Evolutionary conservation across 78 protist genomes (phyloP), one percentile per base, ranked within the genome.

Genomic region (Monosiga brevicollis): DNA sequence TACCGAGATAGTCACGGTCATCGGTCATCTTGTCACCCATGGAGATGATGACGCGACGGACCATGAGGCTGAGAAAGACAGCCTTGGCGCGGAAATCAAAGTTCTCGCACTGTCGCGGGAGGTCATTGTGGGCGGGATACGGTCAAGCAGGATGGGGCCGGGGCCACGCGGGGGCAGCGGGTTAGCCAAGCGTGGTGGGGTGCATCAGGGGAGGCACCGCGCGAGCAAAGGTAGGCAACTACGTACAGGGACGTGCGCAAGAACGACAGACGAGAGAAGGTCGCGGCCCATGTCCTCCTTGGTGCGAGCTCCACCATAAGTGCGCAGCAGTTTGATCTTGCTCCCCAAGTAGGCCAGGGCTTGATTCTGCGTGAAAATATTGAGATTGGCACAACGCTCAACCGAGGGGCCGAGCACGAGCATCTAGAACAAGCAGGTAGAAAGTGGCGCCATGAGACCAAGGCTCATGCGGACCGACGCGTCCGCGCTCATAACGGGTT

Each of bases 1-100:
- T 97, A 40, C 95, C 99, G 85, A 86, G 97, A 89, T 98, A 98
- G 86, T 99, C 99, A 29, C 99, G 87, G 87, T 98, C 99, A 86
- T 97, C 99, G 20, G 40, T 35, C 71, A 76, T 71, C 32, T 92
- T 70, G 32, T 98, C 74, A 42, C 96, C 95, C 26, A 96, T 79
- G 24, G 93, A 83, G 84, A 78, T 78, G 49, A 97, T 84, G 35
- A 96, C 70, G 26, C 96, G 62, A 85, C 96, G 96, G 34, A 93
- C 86, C 87, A 94, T 94, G 83, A 95, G 94, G 24, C 99, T 99
- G 40, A 98, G 42, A 92, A 92, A 99, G 87, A 80, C 96, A 1
- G 96, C 98, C 91, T 99, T 99, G 80, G 87, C 82, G n/a, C n/a
- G n/a, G n/a, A n/a, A n/a, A n/a, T n/a, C n/a, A n/a, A n/a, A n/a